Evolutionary conservation across 495 filamentous ascomycete species (phyloP).

Genomic region (Terfezia claveryi): DNA sequence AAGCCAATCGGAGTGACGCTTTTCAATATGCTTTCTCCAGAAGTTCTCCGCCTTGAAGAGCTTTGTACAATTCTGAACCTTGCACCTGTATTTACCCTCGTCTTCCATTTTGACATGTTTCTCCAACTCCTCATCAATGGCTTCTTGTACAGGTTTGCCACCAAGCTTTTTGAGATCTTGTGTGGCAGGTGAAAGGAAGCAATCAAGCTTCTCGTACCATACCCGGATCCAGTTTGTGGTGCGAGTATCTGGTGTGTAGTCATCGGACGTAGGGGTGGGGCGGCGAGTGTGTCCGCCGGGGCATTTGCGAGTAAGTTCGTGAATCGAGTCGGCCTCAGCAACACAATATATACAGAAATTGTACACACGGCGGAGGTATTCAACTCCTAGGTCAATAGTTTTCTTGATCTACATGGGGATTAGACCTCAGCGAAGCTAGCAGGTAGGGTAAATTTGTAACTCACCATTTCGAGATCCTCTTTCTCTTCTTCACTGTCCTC

Average conservation of each 20-base stretch:
- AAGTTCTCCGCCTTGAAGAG: constrained; percentile 92
- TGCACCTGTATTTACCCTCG: constrained; percentile 88
- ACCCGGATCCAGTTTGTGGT: constrained; percentile 99
- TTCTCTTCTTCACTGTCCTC: constrained; percentile 55
- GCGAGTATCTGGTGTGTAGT: constrained; percentile 73
- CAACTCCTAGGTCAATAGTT: constrained; percentile 82
- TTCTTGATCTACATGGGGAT: constrained; percentile 38
- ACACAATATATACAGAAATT: constrained; percentile 99
- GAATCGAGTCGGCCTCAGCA: constrained; percentile 90
- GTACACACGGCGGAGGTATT: constrained; percentile 88
- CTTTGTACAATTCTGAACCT: constrained; percentile 84
- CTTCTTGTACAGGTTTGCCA: constrained; percentile 68
- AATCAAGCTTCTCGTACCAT: constrained; percentile 89
- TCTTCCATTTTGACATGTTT: constrained; percentile 94
- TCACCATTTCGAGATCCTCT: constrained; percentile 49
- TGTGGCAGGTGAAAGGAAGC: constrained; percentile 17
- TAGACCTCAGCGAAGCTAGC: neutral
- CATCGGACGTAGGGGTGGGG: constrained; percentile 49
- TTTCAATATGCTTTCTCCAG: constrained; percentile 95
- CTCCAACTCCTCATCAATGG: constrained; percentile 58
- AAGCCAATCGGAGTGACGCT: constrained; percentile 78
- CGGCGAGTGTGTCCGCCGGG: constrained; percentile 89
- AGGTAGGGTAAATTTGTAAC: constrained; percentile 25
- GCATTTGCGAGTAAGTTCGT: constrained; percentile 86
- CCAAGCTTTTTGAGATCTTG: constrained; percentile 66